These are phyloP conservation scores for Rhododendron vialii DNA, from an alignment of 148 eudicot genomes.

Conservation along the genomic window DNA sequence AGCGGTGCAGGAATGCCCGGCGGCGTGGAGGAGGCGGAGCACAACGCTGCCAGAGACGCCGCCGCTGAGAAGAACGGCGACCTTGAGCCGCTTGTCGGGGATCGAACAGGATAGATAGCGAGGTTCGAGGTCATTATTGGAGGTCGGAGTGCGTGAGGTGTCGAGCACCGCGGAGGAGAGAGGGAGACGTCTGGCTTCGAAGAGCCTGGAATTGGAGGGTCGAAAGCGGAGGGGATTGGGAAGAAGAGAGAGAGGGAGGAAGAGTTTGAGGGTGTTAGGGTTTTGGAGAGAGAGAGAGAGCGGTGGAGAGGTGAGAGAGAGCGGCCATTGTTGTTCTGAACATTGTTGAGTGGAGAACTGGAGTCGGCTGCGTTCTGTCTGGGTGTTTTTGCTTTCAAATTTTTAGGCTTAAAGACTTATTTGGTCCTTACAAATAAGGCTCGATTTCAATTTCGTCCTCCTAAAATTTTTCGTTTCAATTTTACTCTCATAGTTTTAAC, in stretches of 20 bases:
- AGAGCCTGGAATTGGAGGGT: slow-evolving; percentile 16
- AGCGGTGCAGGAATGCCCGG: slow-evolving; percentile 91
- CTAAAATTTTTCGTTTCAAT: too few species aligned
- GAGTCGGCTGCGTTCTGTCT: too few species aligned
- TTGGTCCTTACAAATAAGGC: too few species aligned
- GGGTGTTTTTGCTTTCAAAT: too few species aligned
- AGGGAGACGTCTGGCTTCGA: neutral
- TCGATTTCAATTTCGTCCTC: too few species aligned
- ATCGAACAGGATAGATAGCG: slow-evolving; percentile 53
- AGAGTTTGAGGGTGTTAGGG: slow-evolving; percentile 16
- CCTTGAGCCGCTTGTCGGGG: slow-evolving; percentile 45
- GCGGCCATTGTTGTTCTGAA: slow-evolving; percentile 27
- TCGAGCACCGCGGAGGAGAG: slow-evolving; percentile 14
- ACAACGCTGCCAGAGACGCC: slow-evolving; percentile 96
- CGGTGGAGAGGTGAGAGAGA: slow-evolving; percentile 22
- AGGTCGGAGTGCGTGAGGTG: slow-evolving; percentile 5
- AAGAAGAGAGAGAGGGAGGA: slow-evolving; percentile 23
- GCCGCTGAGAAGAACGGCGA: slow-evolving; percentile 86
- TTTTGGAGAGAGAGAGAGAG: slow-evolving; percentile 12
- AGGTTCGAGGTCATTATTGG: slow-evolving; percentile 33
- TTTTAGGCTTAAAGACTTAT: too few species aligned
- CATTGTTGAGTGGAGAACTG: neutral
- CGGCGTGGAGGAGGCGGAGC: slow-evolving; percentile 84
- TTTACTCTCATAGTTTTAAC: too few species aligned
- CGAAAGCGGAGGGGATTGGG: neutral